A percentile compares a stretch with the other conserved stretches of the same genome.
Evolutionary conservation across 345 rosid genomes (phyloP).

Genomic region (Leavenworthia alabamica): DNA sequence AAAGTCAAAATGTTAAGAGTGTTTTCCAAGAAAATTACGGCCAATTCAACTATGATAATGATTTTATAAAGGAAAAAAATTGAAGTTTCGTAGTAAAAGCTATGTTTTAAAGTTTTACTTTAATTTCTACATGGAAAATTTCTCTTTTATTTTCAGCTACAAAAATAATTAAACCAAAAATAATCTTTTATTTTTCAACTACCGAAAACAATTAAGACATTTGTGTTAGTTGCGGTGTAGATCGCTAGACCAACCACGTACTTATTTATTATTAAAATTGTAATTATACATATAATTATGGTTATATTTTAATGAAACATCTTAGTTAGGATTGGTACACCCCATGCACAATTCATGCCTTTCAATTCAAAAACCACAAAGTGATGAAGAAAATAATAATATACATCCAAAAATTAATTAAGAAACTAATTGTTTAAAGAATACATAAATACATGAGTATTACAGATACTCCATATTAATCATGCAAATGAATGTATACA

Average conservation of each 20-base stretch:
- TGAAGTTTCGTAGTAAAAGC: not conserved
- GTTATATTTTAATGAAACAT: conserved; percentile 7
- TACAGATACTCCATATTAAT: conserved; percentile 29
- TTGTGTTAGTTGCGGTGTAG: conserved; percentile 12
- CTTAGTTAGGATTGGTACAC: conserved; percentile 20
- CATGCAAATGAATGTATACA: conserved; percentile 18
- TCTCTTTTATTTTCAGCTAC: not conserved
- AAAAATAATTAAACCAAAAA: not conserved
- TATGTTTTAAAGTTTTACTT: not conserved
- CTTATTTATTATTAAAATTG: not conserved
- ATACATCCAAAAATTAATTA: conserved; percentile 14
- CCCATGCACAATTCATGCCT: conserved; percentile 24
- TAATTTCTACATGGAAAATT: not conserved
- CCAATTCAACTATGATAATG: conserved; percentile 10
- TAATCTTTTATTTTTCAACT: no score
- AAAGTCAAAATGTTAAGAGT: conserved; percentile 17
- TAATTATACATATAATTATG: conserved; percentile 11
- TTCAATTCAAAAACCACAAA: not conserved
- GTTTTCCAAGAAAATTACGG: conserved; percentile 16
- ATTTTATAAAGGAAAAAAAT: not conserved
- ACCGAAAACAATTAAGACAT: conserved; percentile 14
- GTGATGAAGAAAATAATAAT: conserved; percentile 13
- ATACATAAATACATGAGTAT: conserved; percentile 10
- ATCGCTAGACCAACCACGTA: conserved; percentile 21
- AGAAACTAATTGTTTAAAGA: conserved; percentile 12